phyloP scores from a whole-genome alignment of 441 rosid genomes.

The Codiaeum variegatum region DNA sequence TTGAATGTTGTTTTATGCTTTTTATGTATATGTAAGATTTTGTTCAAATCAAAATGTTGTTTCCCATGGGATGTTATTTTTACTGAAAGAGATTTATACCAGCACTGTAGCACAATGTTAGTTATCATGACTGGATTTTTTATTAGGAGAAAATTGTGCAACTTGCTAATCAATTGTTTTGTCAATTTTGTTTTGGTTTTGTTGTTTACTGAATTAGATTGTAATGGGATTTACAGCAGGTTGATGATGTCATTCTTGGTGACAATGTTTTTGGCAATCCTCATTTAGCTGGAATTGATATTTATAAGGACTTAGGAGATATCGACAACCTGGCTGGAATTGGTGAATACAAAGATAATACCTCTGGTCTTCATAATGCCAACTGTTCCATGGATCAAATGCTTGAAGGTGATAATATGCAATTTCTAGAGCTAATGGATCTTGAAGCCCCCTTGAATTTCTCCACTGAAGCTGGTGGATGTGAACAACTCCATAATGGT shows the following conservation, averaged over 20 bases:
- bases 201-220: neutral
- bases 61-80: neutral
- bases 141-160: too few relatives aligned
- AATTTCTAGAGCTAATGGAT: slow-evolving; percentile 32
- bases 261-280: slow-evolving; percentile 5
- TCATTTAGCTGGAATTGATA: slow-evolving; percentile 23
- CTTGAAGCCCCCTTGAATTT: slow-evolving; percentile 16
- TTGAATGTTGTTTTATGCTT: neutral
- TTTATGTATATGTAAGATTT: neutral
- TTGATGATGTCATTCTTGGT: neutral
- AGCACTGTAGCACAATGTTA: neutral
- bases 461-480: neutral
- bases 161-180: too few relatives aligned
- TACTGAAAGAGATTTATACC: neutral
- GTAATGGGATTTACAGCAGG: slow-evolving; percentile 13
- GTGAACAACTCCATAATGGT: neutral
- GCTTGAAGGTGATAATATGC: neutral
- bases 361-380: neutral
- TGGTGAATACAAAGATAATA: slow-evolving; percentile 3
- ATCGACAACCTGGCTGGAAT: slow-evolving; percentile 20
- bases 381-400: slow-evolving; percentile 10
- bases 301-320: slow-evolving; percentile 33
- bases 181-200: too few relatives aligned
- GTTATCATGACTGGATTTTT: too few relatives aligned
- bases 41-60: neutral